A percentile compares a stretch with the other conserved stretches of the same genome.
phyloP scores from a whole-genome alignment of 2,329 filamentous ascomycete genomes.

The Exophiala lecanii-corni region DNA sequence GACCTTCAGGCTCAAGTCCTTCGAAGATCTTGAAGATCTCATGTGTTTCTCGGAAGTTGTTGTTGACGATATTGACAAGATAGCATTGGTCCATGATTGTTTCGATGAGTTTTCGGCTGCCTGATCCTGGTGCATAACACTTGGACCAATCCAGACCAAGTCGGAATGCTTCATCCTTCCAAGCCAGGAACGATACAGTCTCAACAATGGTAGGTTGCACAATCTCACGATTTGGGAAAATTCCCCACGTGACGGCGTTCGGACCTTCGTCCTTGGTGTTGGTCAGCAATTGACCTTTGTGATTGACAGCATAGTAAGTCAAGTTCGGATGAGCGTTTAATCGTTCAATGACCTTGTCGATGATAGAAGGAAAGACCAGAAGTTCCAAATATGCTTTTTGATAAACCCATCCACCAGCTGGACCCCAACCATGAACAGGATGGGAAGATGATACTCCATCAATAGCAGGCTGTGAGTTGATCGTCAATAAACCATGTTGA shows the following conservation, averaged over 20 bases:
- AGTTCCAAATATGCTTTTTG: conserved; percentile 97
- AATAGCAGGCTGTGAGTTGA: conserved; percentile 96
- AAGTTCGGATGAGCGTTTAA: conserved; percentile 75
- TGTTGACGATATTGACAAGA: conserved; percentile 95
- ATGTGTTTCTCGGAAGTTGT: conserved; percentile 84
- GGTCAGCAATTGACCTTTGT: conserved; percentile 72
- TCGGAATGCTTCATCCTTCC: conserved; percentile 96
- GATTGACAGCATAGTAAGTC: conserved; percentile 92
- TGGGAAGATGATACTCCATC: conserved; percentile 85
- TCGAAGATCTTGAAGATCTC: conserved; percentile 84
- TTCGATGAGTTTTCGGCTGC: conserved; percentile 75
- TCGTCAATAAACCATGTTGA: conserved; percentile 78
- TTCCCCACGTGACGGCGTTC: conserved; percentile 98
- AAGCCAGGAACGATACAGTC: conserved; percentile 93
- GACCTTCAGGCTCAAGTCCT: conserved; percentile 63
- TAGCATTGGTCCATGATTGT: conserved; percentile 87
- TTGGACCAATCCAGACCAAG: conserved; percentile 91
- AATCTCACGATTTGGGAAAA: conserved; percentile 97
- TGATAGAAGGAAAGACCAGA: conserved; percentile 74
- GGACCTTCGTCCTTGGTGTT: conserved; percentile 82
- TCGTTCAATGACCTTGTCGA: conserved; percentile 69
- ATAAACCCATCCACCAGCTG: conserved; percentile 91
- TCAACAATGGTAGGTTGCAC: conserved; percentile 99
- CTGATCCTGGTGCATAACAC: conserved; percentile 72
- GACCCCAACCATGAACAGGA: conserved; percentile 88